Evolutionary conservation across 352 stramenopile genomes (phyloP), one percentile per base, ranked within the genome.

Genomic region (Globisporangium polare): DNA sequence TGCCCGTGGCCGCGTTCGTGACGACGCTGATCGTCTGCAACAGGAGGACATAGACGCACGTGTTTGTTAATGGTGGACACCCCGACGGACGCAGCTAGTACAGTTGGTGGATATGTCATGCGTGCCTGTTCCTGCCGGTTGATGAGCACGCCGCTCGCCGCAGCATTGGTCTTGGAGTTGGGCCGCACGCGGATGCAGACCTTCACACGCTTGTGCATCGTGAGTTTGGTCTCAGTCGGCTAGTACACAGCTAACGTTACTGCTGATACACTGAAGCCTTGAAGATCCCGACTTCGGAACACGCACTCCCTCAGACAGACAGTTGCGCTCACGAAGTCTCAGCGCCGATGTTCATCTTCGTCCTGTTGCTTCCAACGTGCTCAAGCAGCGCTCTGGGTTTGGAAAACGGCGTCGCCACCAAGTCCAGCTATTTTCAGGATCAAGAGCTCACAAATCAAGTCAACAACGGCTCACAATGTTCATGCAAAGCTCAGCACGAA

Each of bases 141-240:
- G 26, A 87, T 70, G 15, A 73, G 42, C 15, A 90, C 79, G 27
- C 71, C 69, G 15, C 29, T 56, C 18, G 50, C 50, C 7, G 43
- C 56, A 8, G 53, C 20, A 41, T 35, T 27, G 53, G 42, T 52
- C 47, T 20, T 58, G 27, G 31, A 31, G 18, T 54, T 70, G 15
- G 80, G 80, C 6, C 82, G 80, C 29, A 88, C 75, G 29, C 82
- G 76, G 22, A 91, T 80, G 62, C 82, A 89, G 17, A 91, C 80
- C 60, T 75, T 79, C 46, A 91, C 82, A 37, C 82, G 77, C 67
- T 88, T 88, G 67, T 86, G 77, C 77, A 81, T 84, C 24, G 53
- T 15, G 47, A 22, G 9, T 13, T 5, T 43, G 15, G 15, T 3
- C 5, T 45, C 17, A n/a, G 7, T 20, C 39, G 10, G 3, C 17